Conservation (phyloP, 345 rosid genomes). For the Bruguiera gymnorhiza region DNA sequence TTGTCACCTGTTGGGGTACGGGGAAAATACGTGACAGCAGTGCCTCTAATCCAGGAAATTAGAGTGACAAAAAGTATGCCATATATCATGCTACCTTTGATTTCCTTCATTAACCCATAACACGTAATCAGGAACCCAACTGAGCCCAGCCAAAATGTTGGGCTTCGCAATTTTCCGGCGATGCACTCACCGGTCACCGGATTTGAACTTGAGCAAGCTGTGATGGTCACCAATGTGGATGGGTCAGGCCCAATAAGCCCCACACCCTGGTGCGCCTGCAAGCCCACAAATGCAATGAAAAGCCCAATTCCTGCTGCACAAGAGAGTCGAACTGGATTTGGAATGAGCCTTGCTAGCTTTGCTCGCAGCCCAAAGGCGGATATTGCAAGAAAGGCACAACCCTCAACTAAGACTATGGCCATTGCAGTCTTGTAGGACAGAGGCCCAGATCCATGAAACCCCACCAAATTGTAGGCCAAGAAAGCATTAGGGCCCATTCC, state of each 20-base stretch:
- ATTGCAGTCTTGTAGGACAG: slow-evolving; percentile 62
- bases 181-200: slow-evolving; percentile 63
- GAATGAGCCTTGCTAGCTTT: slow-evolving; percentile 60
- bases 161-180: slow-evolving; percentile 62
- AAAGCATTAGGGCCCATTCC: slow-evolving; percentile 91
- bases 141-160: slow-evolving; percentile 74
- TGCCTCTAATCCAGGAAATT: slow-evolving; percentile 79
- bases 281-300: slow-evolving; percentile 81
- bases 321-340: slow-evolving; percentile 57
- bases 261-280: slow-evolving; percentile 71
- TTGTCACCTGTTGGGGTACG: slow-evolving; percentile 48
- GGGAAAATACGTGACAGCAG: slow-evolving; percentile 70
- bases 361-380: slow-evolving; percentile 64
- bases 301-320: slow-evolving; percentile 76
- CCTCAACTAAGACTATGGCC: slow-evolving; percentile 67
- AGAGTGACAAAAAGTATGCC: slow-evolving; percentile 66
- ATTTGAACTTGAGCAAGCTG: slow-evolving; percentile 51
- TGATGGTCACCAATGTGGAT: slow-evolving; percentile 54
- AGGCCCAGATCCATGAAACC: slow-evolving; percentile 78
- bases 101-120: slow-evolving; percentile 60
- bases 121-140: slow-evolving; percentile 62
- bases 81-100: slow-evolving; percentile 82
- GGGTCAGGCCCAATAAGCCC: slow-evolving; percentile 84
- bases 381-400: slow-evolving; percentile 54
- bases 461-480: slow-evolving; percentile 71